Conservation (phyloP, 495 filamentous ascomycete genomes). For the Xylaria bambusicola region DNA sequence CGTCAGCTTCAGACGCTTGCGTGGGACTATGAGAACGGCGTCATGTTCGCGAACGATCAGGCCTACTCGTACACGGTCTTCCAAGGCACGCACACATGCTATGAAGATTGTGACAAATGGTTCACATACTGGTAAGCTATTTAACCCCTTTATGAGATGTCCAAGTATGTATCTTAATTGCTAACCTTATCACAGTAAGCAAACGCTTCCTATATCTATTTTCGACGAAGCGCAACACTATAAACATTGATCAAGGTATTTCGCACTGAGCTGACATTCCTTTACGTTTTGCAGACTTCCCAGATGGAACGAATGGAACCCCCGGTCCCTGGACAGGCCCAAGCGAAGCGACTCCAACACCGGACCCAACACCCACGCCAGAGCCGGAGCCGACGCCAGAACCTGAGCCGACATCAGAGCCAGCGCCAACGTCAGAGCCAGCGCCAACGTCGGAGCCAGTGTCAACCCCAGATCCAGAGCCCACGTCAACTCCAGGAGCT, state of each 20-base stretch:
- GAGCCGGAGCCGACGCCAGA: neutral
- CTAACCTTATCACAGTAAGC: constrained; percentile 7
- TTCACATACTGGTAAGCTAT: constrained; percentile 5
- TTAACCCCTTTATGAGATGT: neutral
- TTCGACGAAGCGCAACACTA: neutral
- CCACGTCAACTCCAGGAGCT: neutral
- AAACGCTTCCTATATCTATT: neutral
- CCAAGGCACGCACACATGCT: constrained; percentile 4
- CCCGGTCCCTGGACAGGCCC: constrained; percentile 6
- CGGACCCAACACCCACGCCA: neutral
- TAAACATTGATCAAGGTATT: neutral
- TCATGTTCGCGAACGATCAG: neutral
- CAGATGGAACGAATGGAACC: neutral
- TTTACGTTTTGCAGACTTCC: neutral
- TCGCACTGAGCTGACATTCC: neutral
- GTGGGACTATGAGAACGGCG: constrained; percentile 3
- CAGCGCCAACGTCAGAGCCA: neutral
- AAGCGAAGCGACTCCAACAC: neutral
- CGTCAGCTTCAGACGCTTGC: neutral
- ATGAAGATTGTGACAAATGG: constrained; percentile 1
- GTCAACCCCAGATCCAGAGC: neutral
- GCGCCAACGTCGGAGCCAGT: neutral
- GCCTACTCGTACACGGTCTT: neutral
- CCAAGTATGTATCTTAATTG: neutral
- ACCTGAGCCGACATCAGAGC: neutral